Evolutionary conservation across 1,284 basidiomycete genomes (phyloP).

Genomic region (Ustilago sp.): DNA sequence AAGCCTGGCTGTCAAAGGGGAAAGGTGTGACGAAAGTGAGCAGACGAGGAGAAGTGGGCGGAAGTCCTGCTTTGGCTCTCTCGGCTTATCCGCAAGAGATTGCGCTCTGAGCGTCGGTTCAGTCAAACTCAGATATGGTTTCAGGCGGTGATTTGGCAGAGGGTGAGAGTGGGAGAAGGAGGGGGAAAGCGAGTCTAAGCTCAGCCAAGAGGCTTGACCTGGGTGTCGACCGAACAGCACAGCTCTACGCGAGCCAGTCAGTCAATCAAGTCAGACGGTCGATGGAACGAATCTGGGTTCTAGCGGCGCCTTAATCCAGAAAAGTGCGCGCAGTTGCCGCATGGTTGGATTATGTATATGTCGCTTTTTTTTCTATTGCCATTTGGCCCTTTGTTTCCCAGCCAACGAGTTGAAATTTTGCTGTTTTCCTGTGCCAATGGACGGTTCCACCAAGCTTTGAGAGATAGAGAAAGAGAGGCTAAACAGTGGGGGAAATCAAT

Average conservation of each 20-base stretch:
- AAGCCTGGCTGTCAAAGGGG: not conserved
- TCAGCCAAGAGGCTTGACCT: not conserved
- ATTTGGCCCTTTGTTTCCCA: not conserved
- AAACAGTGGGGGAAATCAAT: not conserved
- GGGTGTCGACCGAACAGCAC: not conserved
- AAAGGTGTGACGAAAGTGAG: not conserved
- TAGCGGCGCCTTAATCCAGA: slow-evolving; percentile 5
- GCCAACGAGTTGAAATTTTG: not conserved
- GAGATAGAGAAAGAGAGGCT: no score
- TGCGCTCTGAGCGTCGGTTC: slow-evolving; percentile 1
- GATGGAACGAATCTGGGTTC: not conserved
- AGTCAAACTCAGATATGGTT: slow-evolving; percentile 1
- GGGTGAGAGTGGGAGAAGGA: not conserved
- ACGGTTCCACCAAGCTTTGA: not conserved
- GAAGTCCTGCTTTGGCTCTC: not conserved
- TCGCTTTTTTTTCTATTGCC: no score
- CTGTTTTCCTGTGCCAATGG: no score
- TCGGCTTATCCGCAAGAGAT: not conserved
- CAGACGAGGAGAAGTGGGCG: not conserved
- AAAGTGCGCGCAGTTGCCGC: not conserved
- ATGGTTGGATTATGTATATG: not conserved
- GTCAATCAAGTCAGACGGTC: not conserved
- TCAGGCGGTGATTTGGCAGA: not conserved
- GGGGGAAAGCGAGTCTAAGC: not conserved
- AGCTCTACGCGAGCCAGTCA: not conserved